These are phyloP conservation scores for Hemisphaericaspora xylofermentans DNA, from an alignment of 1,139 yeast species.

Conservation along the genomic window DNA sequence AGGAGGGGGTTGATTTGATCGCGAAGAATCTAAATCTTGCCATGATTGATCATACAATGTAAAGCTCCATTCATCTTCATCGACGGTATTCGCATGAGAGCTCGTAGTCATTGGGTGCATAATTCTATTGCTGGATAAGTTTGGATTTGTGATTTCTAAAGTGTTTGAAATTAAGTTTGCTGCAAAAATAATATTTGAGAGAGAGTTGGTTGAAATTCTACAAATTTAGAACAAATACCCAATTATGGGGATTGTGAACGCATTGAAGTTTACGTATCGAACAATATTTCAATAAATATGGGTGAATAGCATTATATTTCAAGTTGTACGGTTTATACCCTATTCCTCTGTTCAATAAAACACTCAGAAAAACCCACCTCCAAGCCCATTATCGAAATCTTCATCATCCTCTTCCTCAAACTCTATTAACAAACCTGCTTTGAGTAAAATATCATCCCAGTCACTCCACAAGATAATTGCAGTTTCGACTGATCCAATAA, in stretches of 20 bases:
- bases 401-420: constrained; percentile 18
- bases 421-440: constrained; percentile 28
- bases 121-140: no score
- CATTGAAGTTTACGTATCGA: no score
- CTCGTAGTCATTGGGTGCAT: background rate
- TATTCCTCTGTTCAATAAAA: no score
- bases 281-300: no score
- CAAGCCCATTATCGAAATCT: constrained; percentile 15
- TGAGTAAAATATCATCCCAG: constrained; percentile 41
- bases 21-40: constrained; percentile 2
- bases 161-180: no score
- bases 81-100: constrained; percentile 1
- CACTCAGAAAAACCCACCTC: background rate
- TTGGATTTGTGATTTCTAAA: no score
- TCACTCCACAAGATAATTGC: constrained; percentile 36
- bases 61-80: constrained; percentile 13
- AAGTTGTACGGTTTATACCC: no score
- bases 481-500: constrained; percentile 65
- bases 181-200: no score
- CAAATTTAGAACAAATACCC: no score
- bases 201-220: no score
- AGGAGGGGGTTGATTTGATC: background rate
- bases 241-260: no score
- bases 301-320: no score
- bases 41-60: constrained; percentile 11